Evolutionary conservation across 768 basidiomycete species (phyloP).

Genomic region (Rickenella mellea): DNA sequence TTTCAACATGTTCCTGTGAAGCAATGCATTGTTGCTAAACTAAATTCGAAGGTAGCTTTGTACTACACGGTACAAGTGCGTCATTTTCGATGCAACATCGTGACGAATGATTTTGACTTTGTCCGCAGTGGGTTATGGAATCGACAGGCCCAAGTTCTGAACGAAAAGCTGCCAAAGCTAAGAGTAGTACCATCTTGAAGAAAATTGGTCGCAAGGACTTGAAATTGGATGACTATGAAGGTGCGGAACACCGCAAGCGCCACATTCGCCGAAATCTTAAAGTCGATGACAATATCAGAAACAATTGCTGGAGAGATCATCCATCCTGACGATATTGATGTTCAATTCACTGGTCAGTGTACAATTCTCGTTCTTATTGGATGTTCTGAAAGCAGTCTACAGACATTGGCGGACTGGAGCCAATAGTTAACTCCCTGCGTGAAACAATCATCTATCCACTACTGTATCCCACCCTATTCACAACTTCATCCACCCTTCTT

Average conservation of each 20-base stretch:
- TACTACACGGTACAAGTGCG: conserved; percentile 69
- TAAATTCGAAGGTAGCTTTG: conserved; percentile 51
- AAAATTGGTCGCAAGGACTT: conserved; percentile 63
- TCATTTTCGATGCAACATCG: conserved; percentile 4
- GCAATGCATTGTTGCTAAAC: conserved; percentile 1
- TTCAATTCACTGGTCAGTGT: conserved; percentile 59
- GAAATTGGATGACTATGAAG: conserved; percentile 85
- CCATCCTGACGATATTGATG: conserved; percentile 79
- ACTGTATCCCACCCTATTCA: conserved; percentile 82
- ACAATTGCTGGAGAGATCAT: conserved; percentile 90
- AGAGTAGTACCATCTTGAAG: conserved; percentile 61
- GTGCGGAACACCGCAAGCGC: too few species aligned
- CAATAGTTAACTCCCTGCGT: conserved; percentile 79
- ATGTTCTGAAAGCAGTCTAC: conserved; percentile 11
- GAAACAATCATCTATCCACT: conserved; percentile 96
- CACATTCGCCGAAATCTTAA: neutral
- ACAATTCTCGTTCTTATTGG: neutral
- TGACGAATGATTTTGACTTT: neutral
- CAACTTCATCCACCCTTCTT: conserved; percentile 69
- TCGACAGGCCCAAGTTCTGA: conserved; percentile 30
- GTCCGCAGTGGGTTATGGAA: conserved; percentile 56
- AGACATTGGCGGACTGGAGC: conserved; percentile 91
- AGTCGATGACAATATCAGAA: conserved; percentile 27
- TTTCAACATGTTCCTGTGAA: neutral
- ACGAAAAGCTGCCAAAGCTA: conserved; percentile 55